Evolutionary conservation across 768 basidiomycete genomes (phyloP).

Genomic region (Chiua virens): DNA sequence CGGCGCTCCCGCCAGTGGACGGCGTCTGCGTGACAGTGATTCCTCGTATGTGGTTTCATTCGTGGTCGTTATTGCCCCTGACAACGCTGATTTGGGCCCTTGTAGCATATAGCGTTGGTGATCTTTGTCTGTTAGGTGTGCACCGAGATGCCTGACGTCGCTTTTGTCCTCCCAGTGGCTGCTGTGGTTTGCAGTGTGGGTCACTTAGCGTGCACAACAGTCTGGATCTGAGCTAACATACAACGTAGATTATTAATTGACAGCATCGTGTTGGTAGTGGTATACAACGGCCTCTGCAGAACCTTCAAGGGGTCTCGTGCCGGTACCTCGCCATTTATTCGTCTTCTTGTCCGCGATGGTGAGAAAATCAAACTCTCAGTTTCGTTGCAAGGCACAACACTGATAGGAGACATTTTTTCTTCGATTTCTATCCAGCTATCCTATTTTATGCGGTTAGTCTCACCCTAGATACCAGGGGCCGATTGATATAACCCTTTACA

Average conservation of each 20-base stretch:
- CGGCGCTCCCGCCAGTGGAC: neutral
- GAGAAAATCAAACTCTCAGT: neutral
- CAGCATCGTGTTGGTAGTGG: conserved; percentile 3
- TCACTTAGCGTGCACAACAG: neutral
- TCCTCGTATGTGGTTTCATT: neutral
- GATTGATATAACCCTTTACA: neutral
- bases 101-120: conserved; percentile 7
- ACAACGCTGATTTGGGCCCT: neutral
- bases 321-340: conserved; percentile 2
- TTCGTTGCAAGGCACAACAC: neutral
- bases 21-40: neutral
- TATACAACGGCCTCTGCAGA: conserved; percentile 3
- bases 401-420: neutral
- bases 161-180: conserved; percentile 7
- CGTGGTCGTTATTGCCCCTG: neutral
- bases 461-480: neutral
- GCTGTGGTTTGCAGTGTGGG: conserved; percentile 8
- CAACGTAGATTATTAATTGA: conserved; percentile 5
- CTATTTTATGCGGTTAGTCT: conserved; percentile 10
- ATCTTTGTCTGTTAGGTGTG: neutral
- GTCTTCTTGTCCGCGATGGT: conserved; percentile 10
- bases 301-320: neutral
- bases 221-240: neutral
- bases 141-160: neutral
- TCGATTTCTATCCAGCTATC: neutral